phyloP scores from a whole-genome alignment of 768 basidiomycete genomes.

The Sporobolomyces pararoseus region DNA sequence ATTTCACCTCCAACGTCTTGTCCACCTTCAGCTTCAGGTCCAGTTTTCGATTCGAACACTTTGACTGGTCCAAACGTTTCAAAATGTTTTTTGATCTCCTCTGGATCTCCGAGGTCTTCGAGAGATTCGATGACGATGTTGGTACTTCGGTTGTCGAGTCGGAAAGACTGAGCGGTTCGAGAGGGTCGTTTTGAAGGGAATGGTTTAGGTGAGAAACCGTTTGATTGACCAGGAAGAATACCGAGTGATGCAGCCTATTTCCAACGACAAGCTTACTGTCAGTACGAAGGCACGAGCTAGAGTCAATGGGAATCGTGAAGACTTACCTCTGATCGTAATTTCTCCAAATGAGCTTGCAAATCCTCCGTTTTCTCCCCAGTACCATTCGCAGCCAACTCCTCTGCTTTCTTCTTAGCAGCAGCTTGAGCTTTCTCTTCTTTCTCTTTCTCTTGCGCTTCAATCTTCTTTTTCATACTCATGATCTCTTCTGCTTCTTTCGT shows the following conservation, averaged over 20 bases:
- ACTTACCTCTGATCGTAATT: conserved; percentile 3
- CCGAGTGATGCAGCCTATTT: conserved; percentile 14
- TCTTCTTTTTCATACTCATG: neutral
- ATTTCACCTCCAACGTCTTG: neutral
- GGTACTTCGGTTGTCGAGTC: conserved; percentile 14
- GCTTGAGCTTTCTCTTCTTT: neutral
- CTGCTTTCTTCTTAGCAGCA: neutral
- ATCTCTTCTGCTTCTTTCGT: conserved; percentile 3
- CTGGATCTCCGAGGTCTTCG: neutral
- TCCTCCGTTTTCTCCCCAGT: neutral
- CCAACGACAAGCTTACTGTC: too few relatives aligned
- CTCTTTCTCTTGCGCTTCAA: conserved; percentile 8
- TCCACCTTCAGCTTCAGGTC: neutral
- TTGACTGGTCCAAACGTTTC: neutral
- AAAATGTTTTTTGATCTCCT: conserved; percentile 2
- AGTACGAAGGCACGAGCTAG: neutral
- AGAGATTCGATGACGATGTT: conserved; percentile 1
- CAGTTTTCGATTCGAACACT: neutral
- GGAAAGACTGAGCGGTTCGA: conserved; percentile 8
- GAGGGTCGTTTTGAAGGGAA: neutral
- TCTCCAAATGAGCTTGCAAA: conserved; percentile 7
- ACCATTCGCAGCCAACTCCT: too few relatives aligned
- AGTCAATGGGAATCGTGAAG: neutral
- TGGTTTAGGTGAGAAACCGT: neutral
- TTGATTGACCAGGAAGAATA: neutral